These are phyloP conservation scores for Fimicolochytrium jonesii DNA, from an alignment of 192 early-diverging fungal genomes.

Conservation along the genomic window DNA sequence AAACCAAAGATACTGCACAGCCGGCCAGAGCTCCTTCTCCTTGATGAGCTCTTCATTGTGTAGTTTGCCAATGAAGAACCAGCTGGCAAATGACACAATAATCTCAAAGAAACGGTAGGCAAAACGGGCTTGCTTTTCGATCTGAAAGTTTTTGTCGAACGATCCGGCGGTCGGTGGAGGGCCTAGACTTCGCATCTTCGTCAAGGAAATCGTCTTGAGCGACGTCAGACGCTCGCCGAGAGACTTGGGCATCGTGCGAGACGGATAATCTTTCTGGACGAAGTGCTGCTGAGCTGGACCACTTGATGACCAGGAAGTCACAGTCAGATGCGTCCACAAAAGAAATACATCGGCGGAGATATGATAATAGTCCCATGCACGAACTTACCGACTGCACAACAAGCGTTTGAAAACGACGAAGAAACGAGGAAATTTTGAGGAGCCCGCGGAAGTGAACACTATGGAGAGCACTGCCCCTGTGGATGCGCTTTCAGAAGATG, in stretches of 20 bases:
- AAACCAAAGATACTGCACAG: constrained; percentile 35
- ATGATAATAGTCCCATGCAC: no score
- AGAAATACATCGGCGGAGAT: no score
- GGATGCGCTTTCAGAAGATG: no score
- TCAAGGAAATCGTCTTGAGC: constrained; percentile 11
- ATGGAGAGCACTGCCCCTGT: no score
- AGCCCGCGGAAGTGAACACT: no score
- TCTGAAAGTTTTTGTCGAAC: constrained; percentile 37
- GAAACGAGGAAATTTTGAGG: no score
- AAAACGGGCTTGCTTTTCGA: constrained; percentile 38
- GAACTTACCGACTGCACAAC: no score
- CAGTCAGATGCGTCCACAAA: no score
- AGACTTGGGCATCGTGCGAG: neutral
- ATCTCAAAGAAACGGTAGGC: constrained; percentile 32
- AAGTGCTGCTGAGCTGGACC: no score
- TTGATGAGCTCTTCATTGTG: constrained; percentile 6
- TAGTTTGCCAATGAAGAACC: constrained; percentile 30
- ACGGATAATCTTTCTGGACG: no score
- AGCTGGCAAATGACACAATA: constrained; percentile 23
- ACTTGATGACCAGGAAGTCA: no score
- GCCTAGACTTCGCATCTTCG: neutral
- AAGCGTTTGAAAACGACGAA: no score
- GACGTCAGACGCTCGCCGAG: constrained; percentile 1
- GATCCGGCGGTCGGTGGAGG: constrained; percentile 9
- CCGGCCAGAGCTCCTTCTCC: neutral